Evolutionary conservation across 495 filamentous ascomycete species (phyloP).

Genomic region (Aspergillus nidulans): DNA sequence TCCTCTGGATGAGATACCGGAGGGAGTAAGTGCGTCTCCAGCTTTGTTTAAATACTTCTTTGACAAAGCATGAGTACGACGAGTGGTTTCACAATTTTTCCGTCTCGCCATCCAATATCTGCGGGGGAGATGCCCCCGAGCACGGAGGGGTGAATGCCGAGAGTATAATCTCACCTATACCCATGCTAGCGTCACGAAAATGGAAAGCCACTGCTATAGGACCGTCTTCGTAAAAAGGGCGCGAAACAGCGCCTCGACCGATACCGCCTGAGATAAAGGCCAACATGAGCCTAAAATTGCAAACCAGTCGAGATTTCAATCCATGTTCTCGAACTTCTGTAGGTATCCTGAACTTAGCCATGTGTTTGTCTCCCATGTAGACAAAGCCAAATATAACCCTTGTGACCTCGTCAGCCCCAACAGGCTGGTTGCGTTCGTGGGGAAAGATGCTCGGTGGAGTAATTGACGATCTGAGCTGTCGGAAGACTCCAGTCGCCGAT

Average conservation of each 20-base stretch:
- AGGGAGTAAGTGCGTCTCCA: background rate
- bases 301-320: background rate
- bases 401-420: background rate
- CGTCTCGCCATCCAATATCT: slow-evolving; percentile 8
- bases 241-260: background rate
- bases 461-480: background rate
- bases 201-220: background rate
- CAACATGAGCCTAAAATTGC: background rate
- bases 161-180: slow-evolving; percentile 1
- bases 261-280: background rate
- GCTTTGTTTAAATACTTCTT: slow-evolving; percentile 4
- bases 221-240: background rate
- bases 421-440: background rate
- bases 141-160: slow-evolving; percentile 3
- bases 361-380: background rate
- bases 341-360: background rate
- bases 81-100: slow-evolving; percentile 17
- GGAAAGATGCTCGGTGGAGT: background rate
- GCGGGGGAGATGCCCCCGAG: slow-evolving; percentile 13
- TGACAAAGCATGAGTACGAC: background rate
- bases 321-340: no score
- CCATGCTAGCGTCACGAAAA: slow-evolving; percentile 4
- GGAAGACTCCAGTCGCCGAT: slow-evolving; percentile 2
- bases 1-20: background rate
- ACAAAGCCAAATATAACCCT: background rate